These are phyloP conservation scores for Emmonsiellopsis sp. DNA, from an alignment of 2,329 filamentous ascomycete genomes.

Conservation along the genomic window DNA sequence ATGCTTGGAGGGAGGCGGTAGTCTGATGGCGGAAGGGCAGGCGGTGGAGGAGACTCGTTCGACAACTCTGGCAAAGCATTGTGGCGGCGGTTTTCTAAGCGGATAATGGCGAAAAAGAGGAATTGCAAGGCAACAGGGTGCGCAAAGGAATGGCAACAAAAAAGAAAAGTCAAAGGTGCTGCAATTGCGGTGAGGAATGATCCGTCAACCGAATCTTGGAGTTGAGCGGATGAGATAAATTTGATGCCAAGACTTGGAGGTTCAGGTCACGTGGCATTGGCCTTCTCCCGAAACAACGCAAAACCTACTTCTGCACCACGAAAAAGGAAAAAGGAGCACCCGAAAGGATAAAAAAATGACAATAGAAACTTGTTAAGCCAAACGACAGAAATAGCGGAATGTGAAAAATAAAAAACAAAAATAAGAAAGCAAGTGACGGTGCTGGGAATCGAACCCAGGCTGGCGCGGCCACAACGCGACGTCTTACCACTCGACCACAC, in stretches of 20 bases:
- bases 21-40: constrained; percentile 24
- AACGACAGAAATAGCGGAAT: not conserved
- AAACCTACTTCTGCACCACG: too few relatives aligned
- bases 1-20: constrained; percentile 21
- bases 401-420: not conserved
- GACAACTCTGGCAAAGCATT: constrained; percentile 36
- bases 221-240: not conserved
- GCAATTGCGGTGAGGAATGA: not conserved
- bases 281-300: not conserved
- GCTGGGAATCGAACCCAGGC: constrained; percentile 5
- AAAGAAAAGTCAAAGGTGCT: too few relatives aligned
- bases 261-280: not conserved
- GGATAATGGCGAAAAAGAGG: not conserved
- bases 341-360: not conserved
- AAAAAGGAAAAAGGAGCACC: too few relatives aligned
- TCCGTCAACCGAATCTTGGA: not conserved
- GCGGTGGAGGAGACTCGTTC: constrained; percentile 30
- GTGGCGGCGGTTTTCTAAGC: constrained; percentile 1
- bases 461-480: constrained; percentile 3
- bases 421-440: not conserved
- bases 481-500: constrained; percentile 4
- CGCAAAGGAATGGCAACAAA: too few relatives aligned
- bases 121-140: too few relatives aligned
- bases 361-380: not conserved
- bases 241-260: constrained; percentile 1